phyloP scores from a whole-genome alignment of 2,329 filamentous ascomycete species.

The Exophiala dermatitidis region DNA sequence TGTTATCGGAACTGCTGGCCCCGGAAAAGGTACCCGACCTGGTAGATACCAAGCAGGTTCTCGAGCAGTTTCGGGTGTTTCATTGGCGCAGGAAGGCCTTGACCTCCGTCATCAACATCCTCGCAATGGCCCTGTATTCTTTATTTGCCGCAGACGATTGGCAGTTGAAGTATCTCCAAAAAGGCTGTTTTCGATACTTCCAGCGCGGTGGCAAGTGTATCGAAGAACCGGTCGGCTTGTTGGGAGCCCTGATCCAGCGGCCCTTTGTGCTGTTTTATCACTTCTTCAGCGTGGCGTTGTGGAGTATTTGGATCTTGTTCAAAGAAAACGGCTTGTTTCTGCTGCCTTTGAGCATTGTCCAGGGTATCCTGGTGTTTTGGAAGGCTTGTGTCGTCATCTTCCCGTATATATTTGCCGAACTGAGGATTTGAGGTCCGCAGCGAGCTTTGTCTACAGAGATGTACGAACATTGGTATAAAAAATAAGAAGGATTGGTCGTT shows the following conservation, averaged over 20 bases:
- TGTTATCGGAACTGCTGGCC: constrained; percentile 66
- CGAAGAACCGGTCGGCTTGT: constrained; percentile 70
- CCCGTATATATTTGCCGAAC: constrained; percentile 69
- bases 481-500: too few species aligned
- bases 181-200: constrained; percentile 92
- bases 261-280: constrained; percentile 78
- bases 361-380: constrained; percentile 65
- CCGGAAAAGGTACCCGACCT: constrained; percentile 63
- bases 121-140: constrained; percentile 87
- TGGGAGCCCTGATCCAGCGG: constrained; percentile 71
- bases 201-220: constrained; percentile 63
- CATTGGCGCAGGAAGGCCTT: constrained; percentile 81
- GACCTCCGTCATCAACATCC: constrained; percentile 87
- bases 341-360: constrained; percentile 58
- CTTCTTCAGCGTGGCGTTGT: constrained; percentile 88
- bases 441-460: too few species aligned
- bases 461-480: too few species aligned
- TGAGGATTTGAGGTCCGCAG: constrained; percentile 34
- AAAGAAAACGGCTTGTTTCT: constrained; percentile 47
- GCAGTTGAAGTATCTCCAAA: constrained; percentile 70
- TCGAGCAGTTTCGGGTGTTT: constrained; percentile 63
- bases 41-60: constrained; percentile 58
- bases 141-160: constrained; percentile 76
- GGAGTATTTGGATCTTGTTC: constrained; percentile 68
- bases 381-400: constrained; percentile 76